Conservation (phyloP, 192 early-diverging fungal genomes). For the Backusella macrospora region DNA sequence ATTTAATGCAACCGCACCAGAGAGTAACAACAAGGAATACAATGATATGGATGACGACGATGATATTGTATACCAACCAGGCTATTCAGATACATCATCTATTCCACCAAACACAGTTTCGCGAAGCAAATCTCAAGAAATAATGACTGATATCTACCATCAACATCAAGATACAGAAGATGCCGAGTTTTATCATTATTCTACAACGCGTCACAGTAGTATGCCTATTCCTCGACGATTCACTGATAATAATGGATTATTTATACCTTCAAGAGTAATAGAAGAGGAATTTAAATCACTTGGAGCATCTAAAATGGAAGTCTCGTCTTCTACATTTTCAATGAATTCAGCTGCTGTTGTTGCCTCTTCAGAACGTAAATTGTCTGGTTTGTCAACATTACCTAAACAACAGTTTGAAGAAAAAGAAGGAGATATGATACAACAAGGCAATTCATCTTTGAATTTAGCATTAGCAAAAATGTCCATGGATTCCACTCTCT, state of each 20-base stretch:
- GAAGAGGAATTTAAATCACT: not conserved
- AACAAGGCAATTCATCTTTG: not conserved
- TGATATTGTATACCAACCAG: not conserved
- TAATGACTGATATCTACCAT: not conserved
- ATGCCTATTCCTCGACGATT: not conserved
- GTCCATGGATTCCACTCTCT: not conserved
- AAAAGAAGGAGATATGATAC: not conserved
- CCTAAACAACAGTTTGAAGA: not conserved
- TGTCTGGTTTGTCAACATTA: not conserved
- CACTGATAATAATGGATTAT: not conserved
- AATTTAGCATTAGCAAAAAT: not conserved
- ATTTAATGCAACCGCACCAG: not conserved
- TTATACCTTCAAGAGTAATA: not conserved
- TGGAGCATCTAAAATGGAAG: not conserved
- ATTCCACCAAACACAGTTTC: not conserved
- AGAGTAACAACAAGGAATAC: not conserved
- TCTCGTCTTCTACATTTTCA: too few relatives aligned
- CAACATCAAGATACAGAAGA: not conserved
- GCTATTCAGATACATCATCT: not conserved
- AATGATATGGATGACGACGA: not conserved
- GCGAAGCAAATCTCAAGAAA: slow-evolving; percentile 5
- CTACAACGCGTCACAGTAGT: not conserved
- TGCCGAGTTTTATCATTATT: not conserved
- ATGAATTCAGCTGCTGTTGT: not conserved
- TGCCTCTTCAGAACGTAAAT: not conserved